Evolutionary conservation across 306 rosid species (phyloP).

Genomic region (Sicyos baderoa): DNA sequence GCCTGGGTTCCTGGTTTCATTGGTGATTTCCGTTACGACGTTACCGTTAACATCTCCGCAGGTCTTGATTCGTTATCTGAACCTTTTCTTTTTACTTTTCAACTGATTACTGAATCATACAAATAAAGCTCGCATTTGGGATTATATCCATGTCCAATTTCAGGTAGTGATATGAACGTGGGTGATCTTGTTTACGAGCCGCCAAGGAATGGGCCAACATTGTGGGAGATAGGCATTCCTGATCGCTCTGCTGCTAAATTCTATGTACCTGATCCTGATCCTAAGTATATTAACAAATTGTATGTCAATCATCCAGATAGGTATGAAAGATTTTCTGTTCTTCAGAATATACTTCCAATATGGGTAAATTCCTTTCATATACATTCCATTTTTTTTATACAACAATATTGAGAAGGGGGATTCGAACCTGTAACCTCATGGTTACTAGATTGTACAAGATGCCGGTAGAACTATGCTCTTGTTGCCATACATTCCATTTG

Average conservation of each 20-base stretch:
- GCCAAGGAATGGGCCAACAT: slow-evolving; percentile 75
- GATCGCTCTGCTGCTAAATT: slow-evolving; percentile 81
- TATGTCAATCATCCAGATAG: slow-evolving; percentile 72
- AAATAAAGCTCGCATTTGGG: too few species aligned
- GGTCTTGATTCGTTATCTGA: slow-evolving; percentile 26
- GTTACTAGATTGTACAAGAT: too few species aligned
- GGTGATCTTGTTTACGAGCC: slow-evolving; percentile 63
- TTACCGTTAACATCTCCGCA: slow-evolving; percentile 37
- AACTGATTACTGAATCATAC: not conserved
- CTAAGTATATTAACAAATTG: slow-evolving; percentile 60
- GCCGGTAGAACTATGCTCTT: too few species aligned
- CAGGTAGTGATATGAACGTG: slow-evolving; percentile 45
- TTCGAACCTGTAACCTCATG: too few species aligned
- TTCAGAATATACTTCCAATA: not conserved
- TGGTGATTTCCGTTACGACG: slow-evolving; percentile 58
- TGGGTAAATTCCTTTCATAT: not conserved
- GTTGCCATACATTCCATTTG: not conserved
- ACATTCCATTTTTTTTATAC: not conserved
- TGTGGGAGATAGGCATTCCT: slow-evolving; percentile 92
- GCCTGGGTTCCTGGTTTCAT: slow-evolving; percentile 85
- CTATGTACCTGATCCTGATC: slow-evolving; percentile 73
- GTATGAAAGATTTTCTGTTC: slow-evolving; percentile 26
- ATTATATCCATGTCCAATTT: not conserved
- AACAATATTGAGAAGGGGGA: too few species aligned
- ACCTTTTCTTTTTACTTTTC: not conserved